These are phyloP conservation scores for Ceratorhiza oryzae-sativae DNA, from an alignment of 1,284 basidiomycete genomes.

Conservation along the genomic window DNA sequence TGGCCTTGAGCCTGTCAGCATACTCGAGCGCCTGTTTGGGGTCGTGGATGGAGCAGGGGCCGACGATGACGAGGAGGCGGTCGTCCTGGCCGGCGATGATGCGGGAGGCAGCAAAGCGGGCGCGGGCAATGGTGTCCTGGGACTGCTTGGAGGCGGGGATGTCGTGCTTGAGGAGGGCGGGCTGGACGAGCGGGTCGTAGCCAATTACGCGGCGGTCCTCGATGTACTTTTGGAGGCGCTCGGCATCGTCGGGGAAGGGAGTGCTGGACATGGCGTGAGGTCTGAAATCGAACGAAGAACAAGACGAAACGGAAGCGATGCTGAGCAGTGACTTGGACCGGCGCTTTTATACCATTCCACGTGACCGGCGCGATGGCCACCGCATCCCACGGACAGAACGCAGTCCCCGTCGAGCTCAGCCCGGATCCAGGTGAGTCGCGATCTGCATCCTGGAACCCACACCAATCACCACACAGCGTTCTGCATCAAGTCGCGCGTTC, in stretches of 20 bases:
- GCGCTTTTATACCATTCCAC: slow-evolving; percentile 30
- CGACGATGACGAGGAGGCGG: slow-evolving; percentile 87
- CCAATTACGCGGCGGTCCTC: slow-evolving; percentile 74
- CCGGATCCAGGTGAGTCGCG: slow-evolving; percentile 33
- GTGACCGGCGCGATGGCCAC: slow-evolving; percentile 40
- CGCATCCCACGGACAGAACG: slow-evolving; percentile 40
- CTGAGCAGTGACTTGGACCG: slow-evolving; percentile 35
- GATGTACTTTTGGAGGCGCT: slow-evolving; percentile 64
- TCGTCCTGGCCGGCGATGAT: slow-evolving; percentile 86
- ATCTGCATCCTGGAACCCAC: slow-evolving; percentile 15
- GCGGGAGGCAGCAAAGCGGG: slow-evolving; percentile 78
- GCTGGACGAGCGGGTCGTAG: slow-evolving; percentile 92
- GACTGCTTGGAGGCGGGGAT: slow-evolving; percentile 67
- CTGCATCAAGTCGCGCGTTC: slow-evolving; percentile 44
- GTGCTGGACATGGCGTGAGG: slow-evolving; percentile 54
- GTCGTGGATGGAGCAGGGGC: slow-evolving; percentile 96
- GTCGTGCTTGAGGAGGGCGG: slow-evolving; percentile 86
- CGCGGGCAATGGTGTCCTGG: slow-evolving; percentile 73
- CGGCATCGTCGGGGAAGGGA: slow-evolving; percentile 65
- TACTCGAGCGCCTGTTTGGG: slow-evolving; percentile 91
- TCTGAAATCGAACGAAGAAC: slow-evolving; percentile 10
- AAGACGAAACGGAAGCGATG: slow-evolving; percentile 31
- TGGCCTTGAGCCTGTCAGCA: slow-evolving; percentile 75
- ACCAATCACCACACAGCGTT: slow-evolving; percentile 40
- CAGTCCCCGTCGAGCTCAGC: slow-evolving; percentile 44